Conservation (phyloP, 805 yeast species). For the Pichia ethanolica region DNA sequence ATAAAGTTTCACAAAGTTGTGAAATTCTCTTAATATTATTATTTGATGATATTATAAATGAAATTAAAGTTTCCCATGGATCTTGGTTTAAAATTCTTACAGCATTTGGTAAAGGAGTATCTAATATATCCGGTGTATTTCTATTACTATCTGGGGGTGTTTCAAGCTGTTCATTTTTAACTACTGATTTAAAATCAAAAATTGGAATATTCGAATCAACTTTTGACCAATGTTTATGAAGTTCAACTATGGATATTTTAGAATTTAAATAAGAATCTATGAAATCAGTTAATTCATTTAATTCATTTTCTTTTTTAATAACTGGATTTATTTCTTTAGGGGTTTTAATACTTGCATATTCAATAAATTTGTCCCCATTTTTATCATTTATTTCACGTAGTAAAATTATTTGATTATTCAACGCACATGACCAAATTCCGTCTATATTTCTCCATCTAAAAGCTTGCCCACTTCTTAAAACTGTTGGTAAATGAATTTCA, state of each 20-base stretch:
- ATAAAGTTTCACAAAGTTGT: constrained; percentile 79
- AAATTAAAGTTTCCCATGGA: constrained; percentile 91
- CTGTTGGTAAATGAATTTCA: constrained; percentile 57
- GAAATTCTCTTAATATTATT: constrained; percentile 91
- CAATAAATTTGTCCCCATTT: constrained; percentile 31
- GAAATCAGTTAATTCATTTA: constrained; percentile 27
- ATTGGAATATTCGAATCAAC: constrained; percentile 44
- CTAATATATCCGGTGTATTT: neutral
- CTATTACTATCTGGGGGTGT: constrained; percentile 13
- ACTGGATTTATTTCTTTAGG: neutral
- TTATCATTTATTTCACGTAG: constrained; percentile 28
- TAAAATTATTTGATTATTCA: constrained; percentile 52
- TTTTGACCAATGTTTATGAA: constrained; percentile 56
- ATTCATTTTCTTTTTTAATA: neutral
- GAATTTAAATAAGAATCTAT: constrained; percentile 67
- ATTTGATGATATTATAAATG: constrained; percentile 93
- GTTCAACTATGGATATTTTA: constrained; percentile 40
- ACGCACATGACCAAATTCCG: constrained; percentile 59
- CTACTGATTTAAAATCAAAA: neutral
- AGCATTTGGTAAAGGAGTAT: constrained; percentile 17
- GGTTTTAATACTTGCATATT: constrained; percentile 41
- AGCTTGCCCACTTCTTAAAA: constrained; percentile 79
- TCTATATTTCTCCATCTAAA: constrained; percentile 67
- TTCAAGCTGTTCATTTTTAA: neutral
- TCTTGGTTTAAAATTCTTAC: constrained; percentile 85